Conservation (phyloP, 495 filamentous ascomycete species). For the Xylaria sp. region DNA sequence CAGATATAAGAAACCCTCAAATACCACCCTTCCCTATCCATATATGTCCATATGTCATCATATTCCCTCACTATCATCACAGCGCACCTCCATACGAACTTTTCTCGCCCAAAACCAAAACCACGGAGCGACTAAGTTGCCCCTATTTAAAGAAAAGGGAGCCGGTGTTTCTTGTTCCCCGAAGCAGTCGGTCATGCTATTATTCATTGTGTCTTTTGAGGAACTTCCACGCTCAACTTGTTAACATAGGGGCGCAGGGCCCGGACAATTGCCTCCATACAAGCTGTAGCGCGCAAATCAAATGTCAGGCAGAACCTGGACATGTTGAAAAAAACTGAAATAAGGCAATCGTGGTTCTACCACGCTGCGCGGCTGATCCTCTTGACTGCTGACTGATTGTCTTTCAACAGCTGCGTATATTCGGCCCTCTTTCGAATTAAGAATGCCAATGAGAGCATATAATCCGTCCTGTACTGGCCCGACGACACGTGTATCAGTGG, state of each 20-base stretch:
- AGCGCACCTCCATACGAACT: background rate
- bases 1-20: background rate
- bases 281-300: background rate
- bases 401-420: slow-evolving; percentile 42
- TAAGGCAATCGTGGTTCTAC: slow-evolving; percentile 21
- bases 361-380: slow-evolving; percentile 47
- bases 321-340: background rate
- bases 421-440: slow-evolving; percentile 54
- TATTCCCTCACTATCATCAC: background rate
- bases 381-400: slow-evolving; percentile 35
- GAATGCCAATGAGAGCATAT: slow-evolving; percentile 52
- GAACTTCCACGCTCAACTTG: background rate
- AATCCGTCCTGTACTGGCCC: slow-evolving; percentile 45
- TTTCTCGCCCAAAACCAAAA: background rate
- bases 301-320: background rate
- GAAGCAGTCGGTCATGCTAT: background rate
- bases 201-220: background rate
- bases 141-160: background rate
- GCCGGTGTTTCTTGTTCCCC: background rate
- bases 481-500: slow-evolving; percentile 48
- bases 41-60: slow-evolving; percentile 1
- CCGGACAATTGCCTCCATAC: background rate
- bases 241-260: background rate
- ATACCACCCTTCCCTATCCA: background rate
- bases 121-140: background rate